phyloP scores from a whole-genome alignment of 2,329 filamentous ascomycete genomes.

The Exophiala sp. region DNA sequence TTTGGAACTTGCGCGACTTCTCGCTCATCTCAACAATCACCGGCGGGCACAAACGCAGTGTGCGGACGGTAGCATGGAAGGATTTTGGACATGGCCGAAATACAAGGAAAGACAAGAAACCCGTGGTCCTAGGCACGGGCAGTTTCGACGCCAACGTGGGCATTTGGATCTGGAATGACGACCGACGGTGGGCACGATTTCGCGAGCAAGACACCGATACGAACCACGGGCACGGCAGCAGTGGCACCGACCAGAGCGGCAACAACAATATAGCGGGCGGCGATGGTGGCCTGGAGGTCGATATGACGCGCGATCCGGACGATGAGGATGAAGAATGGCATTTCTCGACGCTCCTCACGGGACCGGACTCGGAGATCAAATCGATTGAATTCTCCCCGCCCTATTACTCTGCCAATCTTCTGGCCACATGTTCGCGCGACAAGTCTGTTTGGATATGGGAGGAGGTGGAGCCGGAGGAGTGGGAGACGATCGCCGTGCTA shows the following conservation, averaged over 20 bases:
- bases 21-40: constrained; percentile 71
- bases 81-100: constrained; percentile 23
- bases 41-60: constrained; percentile 83
- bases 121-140: constrained; percentile 70
- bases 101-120: constrained; percentile 49
- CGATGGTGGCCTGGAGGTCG: constrained; percentile 7
- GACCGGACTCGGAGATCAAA: constrained; percentile 94
- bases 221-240: constrained; percentile 16
- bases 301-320: constrained; percentile 31
- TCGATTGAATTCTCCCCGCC: constrained; percentile 55
- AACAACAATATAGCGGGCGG: neutral
- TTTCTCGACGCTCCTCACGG: constrained; percentile 85
- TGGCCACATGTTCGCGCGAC: constrained; percentile 87
- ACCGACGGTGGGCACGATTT: constrained; percentile 12
- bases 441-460: constrained; percentile 99
- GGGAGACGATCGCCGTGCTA: constrained; percentile 90
- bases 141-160: constrained; percentile 92
- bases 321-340: constrained; percentile 79
- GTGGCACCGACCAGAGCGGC: neutral
- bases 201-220: constrained; percentile 39
- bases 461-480: constrained; percentile 85
- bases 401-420: constrained; percentile 59
- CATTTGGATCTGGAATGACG: constrained; percentile 54
- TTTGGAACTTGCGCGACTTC: constrained; percentile 81
- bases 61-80: constrained; percentile 85